phyloP scores from a whole-genome alignment of 148 eudicot species.

The Drosera capensis region DNA sequence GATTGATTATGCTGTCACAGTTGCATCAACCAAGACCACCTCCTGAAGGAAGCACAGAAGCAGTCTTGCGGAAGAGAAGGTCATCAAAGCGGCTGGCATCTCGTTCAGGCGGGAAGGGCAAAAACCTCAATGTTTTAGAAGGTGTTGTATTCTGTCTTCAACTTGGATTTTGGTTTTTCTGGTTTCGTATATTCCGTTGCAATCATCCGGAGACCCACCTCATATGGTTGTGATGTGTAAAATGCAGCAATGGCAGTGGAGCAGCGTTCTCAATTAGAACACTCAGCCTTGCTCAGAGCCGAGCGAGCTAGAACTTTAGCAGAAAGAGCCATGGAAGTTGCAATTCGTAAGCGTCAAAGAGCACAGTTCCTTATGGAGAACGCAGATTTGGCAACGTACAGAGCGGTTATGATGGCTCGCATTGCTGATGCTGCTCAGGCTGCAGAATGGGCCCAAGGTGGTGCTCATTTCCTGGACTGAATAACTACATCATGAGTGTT shows the following conservation, averaged over 20 bases:
- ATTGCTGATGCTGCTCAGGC: conserved; percentile 52
- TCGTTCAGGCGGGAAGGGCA: conserved; percentile 35
- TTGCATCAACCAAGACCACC: conserved; percentile 33
- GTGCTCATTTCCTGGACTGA: conserved; percentile 18
- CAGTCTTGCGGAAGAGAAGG: conserved; percentile 63
- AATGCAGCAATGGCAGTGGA: conserved; percentile 25
- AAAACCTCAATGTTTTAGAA: conserved; percentile 42
- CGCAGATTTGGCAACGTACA: conserved; percentile 67
- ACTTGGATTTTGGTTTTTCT: too few species aligned
- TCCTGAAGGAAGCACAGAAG: conserved; percentile 25
- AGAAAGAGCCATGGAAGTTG: conserved; percentile 26
- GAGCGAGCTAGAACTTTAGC: conserved; percentile 59
- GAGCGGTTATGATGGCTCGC: conserved; percentile 67
- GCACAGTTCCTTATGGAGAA: conserved; percentile 70
- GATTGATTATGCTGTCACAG: conserved; percentile 12
- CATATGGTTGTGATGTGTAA: too few species aligned
- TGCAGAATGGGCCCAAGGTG: conserved; percentile 17
- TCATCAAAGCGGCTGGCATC: conserved; percentile 36
- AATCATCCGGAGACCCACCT: too few species aligned
- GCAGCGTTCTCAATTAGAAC: conserved; percentile 25
- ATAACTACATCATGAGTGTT: too few species aligned
- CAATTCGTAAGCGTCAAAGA: conserved; percentile 50
- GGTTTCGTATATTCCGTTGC: too few species aligned
- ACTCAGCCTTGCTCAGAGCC: conserved; percentile 20
- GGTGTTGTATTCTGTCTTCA: conserved; percentile 2